Conservation (phyloP, 352 stramenopile species). For the Phytophthora niederhauseri region DNA sequence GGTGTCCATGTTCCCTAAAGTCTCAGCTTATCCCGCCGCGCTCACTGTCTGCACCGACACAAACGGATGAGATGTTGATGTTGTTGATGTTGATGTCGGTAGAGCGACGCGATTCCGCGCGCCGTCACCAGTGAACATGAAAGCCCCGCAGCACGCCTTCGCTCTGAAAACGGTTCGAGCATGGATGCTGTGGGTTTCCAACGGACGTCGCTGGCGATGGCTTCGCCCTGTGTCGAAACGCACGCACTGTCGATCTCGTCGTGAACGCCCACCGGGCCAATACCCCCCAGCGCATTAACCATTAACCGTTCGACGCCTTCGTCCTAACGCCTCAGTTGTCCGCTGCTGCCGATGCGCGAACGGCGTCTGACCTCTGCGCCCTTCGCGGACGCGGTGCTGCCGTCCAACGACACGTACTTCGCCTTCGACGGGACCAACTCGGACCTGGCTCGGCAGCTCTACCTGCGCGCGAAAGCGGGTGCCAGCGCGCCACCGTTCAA, state of each 20-base stretch:
- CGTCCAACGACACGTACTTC: constrained; percentile 18
- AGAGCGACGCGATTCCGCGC: not conserved
- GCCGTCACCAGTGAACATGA: not conserved
- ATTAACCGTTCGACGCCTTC: not conserved
- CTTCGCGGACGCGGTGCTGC: constrained; percentile 11
- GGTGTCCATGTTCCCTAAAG: not conserved
- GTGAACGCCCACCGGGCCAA: not conserved
- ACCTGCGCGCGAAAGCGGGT: constrained; percentile 14
- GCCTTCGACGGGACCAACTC: constrained; percentile 41
- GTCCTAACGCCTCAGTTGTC: not conserved
- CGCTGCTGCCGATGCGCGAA: not conserved
- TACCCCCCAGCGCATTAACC: not conserved
- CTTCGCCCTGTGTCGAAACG: not conserved
- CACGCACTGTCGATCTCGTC: not conserved
- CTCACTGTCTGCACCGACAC: constrained; percentile 1
- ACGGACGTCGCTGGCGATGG: not conserved
- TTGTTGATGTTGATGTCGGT: not conserved
- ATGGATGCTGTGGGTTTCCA: not conserved
- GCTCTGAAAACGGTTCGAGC: not conserved
- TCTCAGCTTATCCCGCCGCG: not conserved
- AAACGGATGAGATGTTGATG: not conserved
- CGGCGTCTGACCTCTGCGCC: not conserved
- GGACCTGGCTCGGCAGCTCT: constrained; percentile 36
- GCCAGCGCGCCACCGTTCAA: constrained; percentile 2
- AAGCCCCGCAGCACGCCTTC: not conserved